phyloP scores from a whole-genome alignment of 2,329 filamentous ascomycete species.

The Ophiognomonia clavigignenti-juglandacearum region DNA sequence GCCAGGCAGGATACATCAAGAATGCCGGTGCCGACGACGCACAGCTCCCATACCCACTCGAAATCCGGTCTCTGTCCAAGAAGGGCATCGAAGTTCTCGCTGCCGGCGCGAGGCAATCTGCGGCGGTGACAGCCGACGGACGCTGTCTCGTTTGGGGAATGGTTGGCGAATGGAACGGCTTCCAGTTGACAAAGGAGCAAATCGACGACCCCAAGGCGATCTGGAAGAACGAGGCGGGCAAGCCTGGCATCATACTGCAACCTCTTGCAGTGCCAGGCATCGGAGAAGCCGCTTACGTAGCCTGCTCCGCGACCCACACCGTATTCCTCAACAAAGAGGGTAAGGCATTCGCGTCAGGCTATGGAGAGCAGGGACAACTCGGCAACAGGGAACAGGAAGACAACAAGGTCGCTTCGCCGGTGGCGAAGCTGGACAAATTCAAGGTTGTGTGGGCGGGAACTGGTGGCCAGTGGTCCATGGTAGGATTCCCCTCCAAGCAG shows the following conservation, averaged over 20 bases:
- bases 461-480: conserved; percentile 52
- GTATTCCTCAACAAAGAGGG: conserved; percentile 55
- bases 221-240: conserved; percentile 49
- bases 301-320: conserved; percentile 58
- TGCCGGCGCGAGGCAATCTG: conserved; percentile 60
- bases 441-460: conserved; percentile 57
- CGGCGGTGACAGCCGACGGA: conserved; percentile 29
- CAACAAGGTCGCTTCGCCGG: conserved; percentile 53
- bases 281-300: conserved; percentile 38
- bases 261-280: conserved; percentile 52
- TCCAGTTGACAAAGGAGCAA: conserved; percentile 42
- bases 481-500: neutral
- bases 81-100: conserved; percentile 49
- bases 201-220: conserved; percentile 40
- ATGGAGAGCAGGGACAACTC: conserved; percentile 62
- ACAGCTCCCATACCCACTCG: conserved; percentile 48
- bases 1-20: conserved; percentile 52
- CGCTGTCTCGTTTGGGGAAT: conserved; percentile 34
- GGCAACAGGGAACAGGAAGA: conserved; percentile 61
- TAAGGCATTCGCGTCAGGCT: conserved; percentile 63
- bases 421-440: conserved; percentile 33
- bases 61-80: conserved; percentile 46
- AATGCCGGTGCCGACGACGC: conserved; percentile 53
- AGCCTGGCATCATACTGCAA: conserved; percentile 55
- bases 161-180: conserved; percentile 34